phyloP scores from a whole-genome alignment of 257 asterid species.

The Thymus quinquecostatus region DNA sequence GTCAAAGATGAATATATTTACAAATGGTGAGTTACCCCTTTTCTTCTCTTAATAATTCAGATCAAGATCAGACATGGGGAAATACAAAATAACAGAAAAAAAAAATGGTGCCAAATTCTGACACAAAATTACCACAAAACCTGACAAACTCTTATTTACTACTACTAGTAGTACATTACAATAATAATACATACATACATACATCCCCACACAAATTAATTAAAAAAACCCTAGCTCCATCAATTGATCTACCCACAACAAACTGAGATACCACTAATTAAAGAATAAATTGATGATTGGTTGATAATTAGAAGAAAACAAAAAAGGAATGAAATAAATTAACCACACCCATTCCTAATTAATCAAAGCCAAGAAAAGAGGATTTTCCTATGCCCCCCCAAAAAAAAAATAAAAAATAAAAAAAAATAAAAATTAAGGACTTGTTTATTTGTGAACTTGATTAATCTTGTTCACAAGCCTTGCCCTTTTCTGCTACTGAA shows the following conservation, averaged over 20 bases:
- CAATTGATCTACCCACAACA: constrained; percentile 33
- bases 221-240: neutral
- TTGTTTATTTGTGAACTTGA: constrained; percentile 31
- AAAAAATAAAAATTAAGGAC: constrained; percentile 29
- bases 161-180: constrained; percentile 4
- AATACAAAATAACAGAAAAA: constrained; percentile 25
- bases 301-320: constrained; percentile 9
- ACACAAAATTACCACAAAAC: constrained; percentile 11
- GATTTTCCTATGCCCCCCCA: constrained; percentile 28
- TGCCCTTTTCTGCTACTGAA: no score
- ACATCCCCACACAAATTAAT: constrained; percentile 34
- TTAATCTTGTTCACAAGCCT: constrained; percentile 41
- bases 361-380: constrained; percentile 23
- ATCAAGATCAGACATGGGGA: constrained; percentile 25
- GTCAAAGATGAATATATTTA: constrained; percentile 31
- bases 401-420: constrained; percentile 26
- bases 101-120: constrained; percentile 18
- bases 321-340: constrained; percentile 11
- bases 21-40: constrained; percentile 6
- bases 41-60: constrained; percentile 28
- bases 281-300: constrained; percentile 39
- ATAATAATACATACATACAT: neutral
- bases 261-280: constrained; percentile 18
- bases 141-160: constrained; percentile 28
- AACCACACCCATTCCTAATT: constrained; percentile 39